Base-by-base conservation (phyloP, 192 early-diverging fungal species). In the Gaertneriomyces sp. region DNA sequence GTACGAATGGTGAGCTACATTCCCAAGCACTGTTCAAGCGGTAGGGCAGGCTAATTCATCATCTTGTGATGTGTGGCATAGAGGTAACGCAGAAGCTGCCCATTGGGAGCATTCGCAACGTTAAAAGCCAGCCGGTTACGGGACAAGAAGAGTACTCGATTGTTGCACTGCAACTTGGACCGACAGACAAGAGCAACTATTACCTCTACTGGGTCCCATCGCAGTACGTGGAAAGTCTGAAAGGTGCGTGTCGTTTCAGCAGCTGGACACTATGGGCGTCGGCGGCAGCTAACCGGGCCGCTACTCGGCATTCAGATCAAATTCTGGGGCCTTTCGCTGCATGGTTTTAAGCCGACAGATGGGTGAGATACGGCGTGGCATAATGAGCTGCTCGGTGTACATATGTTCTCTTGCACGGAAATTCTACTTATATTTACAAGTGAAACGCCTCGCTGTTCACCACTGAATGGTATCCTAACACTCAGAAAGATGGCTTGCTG, bases 141-240 rank as follows among this genome's bases (percentile, higher is more conserved):
- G 62, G 63, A 17, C 51, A 57, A 16, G 60, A 66, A n/a, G 69
- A 71, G 42, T 71, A 71, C 52, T 54, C 54, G 10, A 63, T 71
- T 17, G 38, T 71, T 6, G 69, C 45, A 10, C 50, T 71, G 45
- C 69, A 71, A 42, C 56, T 71, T 5, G 69, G 69, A 14, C 69
- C 69, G 16, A 71, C 69, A 6, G 69, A 63, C 14, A 71, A 71
- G 63, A 58, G 53, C n/a, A 63, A 64, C 17, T 71, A 71, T 41
- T 71, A 57, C 47, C 33, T 71, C 4, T 71, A 71, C 43, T 71
- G 46, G 46, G 63, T 61, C 9, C 69, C 69, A 17, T 20, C 60
- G 17, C 69, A 71, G 51, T 71, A 59, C 47, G 58, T 71, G 20
- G 68, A 68, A 20, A 55, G 63, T 49, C 41, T 70, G 19, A 70